A percentile compares a stretch with the other conserved stretches of the same genome.
Evolutionary conservation across 768 basidiomycete genomes (phyloP).

Genomic region (Boletus insuetus): DNA sequence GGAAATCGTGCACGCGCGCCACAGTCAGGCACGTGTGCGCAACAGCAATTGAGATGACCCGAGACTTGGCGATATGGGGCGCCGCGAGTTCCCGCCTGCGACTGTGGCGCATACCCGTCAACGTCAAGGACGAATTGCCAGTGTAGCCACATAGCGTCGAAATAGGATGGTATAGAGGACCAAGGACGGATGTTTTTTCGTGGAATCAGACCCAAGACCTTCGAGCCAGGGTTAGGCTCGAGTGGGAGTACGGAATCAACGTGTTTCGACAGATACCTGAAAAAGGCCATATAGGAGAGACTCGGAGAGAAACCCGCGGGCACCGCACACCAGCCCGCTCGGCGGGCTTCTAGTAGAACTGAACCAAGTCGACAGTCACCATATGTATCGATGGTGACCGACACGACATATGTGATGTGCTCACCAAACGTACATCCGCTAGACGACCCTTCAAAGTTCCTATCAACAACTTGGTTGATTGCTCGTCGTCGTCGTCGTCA

Average conservation of each 20-base stretch:
- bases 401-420: background rate
- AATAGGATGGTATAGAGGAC: background rate
- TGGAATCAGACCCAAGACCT: background rate
- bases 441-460: background rate
- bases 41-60: conserved; percentile 8
- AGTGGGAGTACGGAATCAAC: background rate
- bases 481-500: background rate
- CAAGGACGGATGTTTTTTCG: background rate
- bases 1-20: background rate
- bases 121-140: background rate
- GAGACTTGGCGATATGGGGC: background rate
- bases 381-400: background rate
- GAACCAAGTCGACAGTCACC: background rate
- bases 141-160: background rate
- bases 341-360: background rate
- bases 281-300: conserved; percentile 3
- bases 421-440: background rate
- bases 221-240: conserved; percentile 1
- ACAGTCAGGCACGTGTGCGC: conserved; percentile 11
- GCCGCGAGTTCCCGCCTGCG: background rate
- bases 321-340: background rate
- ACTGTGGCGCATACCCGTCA: background rate
- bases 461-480: background rate
- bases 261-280: background rate
- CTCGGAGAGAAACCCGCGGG: background rate